Conservation (phyloP, 805 yeast genomes). For the Middelhovenomyces tepae region DNA sequence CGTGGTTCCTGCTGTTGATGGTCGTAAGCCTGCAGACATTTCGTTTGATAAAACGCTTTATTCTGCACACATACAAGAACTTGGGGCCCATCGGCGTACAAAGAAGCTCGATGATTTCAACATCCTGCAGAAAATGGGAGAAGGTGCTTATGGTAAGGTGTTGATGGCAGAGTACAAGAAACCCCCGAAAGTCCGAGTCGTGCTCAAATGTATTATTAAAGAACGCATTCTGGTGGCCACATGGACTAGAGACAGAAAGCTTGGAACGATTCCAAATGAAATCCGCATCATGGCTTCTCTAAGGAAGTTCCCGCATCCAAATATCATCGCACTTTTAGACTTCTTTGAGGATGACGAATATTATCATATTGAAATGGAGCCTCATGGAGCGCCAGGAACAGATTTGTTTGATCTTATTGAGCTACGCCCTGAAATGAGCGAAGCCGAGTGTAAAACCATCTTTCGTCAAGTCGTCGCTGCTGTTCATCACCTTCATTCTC, state of each 20-base stretch:
- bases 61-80: conserved; percentile 25
- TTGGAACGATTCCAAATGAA: conserved; percentile 95
- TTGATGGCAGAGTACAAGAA: conserved; percentile 62
- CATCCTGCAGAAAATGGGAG: conserved; percentile 74
- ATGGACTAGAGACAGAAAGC: conserved; percentile 86
- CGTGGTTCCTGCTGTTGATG: background rate
- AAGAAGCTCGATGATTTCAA: conserved; percentile 65
- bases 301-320: conserved; percentile 61
- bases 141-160: conserved; percentile 96
- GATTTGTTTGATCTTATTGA: conserved; percentile 92
- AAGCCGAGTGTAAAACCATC: conserved; percentile 65
- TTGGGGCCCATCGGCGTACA: conserved; percentile 62
- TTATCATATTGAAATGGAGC: conserved; percentile 86
- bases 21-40: background rate
- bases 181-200: conserved; percentile 57
- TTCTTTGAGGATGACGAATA: conserved; percentile 87
- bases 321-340: conserved; percentile 76
- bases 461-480: conserved; percentile 76
- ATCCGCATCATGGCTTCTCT: conserved; percentile 86
- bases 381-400: conserved; percentile 83
- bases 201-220: conserved; percentile 83
- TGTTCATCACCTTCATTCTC: conserved; percentile 67
- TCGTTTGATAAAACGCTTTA: conserved; percentile 8
- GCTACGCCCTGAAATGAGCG: conserved; percentile 70
- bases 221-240: conserved; percentile 92